Percentiles rank a stretch among this genome's conserved stretches.
Evolutionary conservation across 352 stramenopile genomes (phyloP).

Genomic region (Pythium plurisporium): DNA sequence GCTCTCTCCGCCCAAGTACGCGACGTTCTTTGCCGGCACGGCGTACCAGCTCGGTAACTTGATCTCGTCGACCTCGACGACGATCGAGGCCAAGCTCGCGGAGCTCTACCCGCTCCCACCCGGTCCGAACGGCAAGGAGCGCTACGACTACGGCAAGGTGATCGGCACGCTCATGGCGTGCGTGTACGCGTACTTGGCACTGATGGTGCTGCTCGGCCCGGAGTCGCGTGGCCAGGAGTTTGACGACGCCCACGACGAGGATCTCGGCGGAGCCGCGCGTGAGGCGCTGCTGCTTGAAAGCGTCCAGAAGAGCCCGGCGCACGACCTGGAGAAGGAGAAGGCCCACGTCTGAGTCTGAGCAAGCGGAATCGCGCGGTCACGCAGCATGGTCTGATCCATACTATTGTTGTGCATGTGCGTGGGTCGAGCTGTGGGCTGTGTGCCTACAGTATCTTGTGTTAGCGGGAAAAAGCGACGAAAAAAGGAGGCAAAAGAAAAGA

Average conservation of each 20-base stretch:
- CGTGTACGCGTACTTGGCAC: slow-evolving; percentile 37
- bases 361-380: too few relatives aligned
- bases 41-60: slow-evolving; percentile 49
- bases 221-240: slow-evolving; percentile 24
- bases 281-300: slow-evolving; percentile 24
- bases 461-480: too few relatives aligned
- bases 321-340: slow-evolving; percentile 12
- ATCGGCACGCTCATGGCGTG: slow-evolving; percentile 40
- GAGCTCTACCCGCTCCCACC: slow-evolving; percentile 38
- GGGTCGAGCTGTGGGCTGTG: too few relatives aligned
- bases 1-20: slow-evolving; percentile 44
- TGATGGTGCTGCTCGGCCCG: slow-evolving; percentile 37
- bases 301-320: slow-evolving; percentile 21
- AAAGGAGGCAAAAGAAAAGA: too few relatives aligned
- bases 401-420: too few relatives aligned
- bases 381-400: too few relatives aligned
- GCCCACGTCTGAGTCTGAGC: too few relatives aligned
- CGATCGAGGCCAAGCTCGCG: slow-evolving; percentile 39
- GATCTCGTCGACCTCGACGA: slow-evolving; percentile 43
- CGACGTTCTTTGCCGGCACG: slow-evolving; percentile 36
- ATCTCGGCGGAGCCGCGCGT: slow-evolving; percentile 30
- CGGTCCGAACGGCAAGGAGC: slow-evolving; percentile 20
- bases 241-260: slow-evolving; percentile 9
- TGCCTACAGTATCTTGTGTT: too few relatives aligned
- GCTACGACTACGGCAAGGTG: slow-evolving; percentile 49